A percentile compares a stretch with the other conserved stretches of the same genome.
These are phyloP conservation scores for Epichloe scottii DNA, from an alignment of 2,329 filamentous ascomycete genomes.

Conservation along the genomic window DNA sequence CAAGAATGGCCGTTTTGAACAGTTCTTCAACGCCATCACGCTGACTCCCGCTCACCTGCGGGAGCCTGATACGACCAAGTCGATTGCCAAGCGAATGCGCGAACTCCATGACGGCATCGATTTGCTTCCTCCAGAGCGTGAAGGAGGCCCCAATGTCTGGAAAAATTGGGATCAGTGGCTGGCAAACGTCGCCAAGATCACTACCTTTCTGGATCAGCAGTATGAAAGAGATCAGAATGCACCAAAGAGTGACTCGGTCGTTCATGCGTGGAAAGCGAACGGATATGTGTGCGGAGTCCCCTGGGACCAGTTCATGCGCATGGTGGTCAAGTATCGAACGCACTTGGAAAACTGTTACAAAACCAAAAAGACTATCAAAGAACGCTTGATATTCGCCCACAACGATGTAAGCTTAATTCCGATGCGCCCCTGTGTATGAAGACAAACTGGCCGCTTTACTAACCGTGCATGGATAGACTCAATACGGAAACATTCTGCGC, in stretches of 20 bases:
- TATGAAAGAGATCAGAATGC: conserved; percentile 30
- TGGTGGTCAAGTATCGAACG: conserved; percentile 64
- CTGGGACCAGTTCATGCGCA: conserved; percentile 65
- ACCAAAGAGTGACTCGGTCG: conserved; percentile 13
- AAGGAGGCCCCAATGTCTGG: conserved; percentile 72
- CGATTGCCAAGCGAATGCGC: conserved; percentile 95
- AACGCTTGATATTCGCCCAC: conserved; percentile 84
- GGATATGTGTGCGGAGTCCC: conserved; percentile 74
- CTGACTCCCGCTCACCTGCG: conserved; percentile 67
- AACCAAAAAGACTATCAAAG: conserved; percentile 50
- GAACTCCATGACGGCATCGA: conserved; percentile 93
- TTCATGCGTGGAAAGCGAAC: conserved; percentile 48
- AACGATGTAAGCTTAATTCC: conserved; percentile 60
- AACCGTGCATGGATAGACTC: conserved; percentile 46
- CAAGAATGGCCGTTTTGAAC: conserved; percentile 87
- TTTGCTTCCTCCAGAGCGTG: conserved; percentile 63
- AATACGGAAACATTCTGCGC: conserved; percentile 95
- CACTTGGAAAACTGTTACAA: conserved; percentile 65
- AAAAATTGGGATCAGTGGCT: conserved; percentile 94
- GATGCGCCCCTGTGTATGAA: too few relatives aligned
- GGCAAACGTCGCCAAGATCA: conserved; percentile 47
- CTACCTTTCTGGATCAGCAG: conserved; percentile 45
- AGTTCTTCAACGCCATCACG: conserved; percentile 77
- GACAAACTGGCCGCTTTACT: not conserved
- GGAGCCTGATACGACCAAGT: conserved; percentile 68